These are phyloP conservation scores for Pholiota conissans DNA, from an alignment of 768 basidiomycete species.

Conservation along the genomic window DNA sequence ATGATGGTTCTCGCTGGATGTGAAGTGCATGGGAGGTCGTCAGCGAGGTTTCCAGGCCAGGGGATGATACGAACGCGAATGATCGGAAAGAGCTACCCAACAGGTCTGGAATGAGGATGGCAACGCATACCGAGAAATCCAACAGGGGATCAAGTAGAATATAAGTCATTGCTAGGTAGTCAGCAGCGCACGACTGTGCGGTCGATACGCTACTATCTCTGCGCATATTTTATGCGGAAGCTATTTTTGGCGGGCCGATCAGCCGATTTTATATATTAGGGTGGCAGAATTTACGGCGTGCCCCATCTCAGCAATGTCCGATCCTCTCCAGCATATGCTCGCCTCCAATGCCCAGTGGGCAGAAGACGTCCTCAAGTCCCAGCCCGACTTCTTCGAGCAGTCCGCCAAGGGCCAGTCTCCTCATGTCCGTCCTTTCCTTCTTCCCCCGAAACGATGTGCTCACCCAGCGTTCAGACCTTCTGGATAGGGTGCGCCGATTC, in stretches of 20 bases:
- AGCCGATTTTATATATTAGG: slow-evolving; percentile 1
- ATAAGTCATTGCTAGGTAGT: background rate
- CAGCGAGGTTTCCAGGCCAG: background rate
- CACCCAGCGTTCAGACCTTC: slow-evolving; percentile 49
- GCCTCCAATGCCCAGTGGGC: slow-evolving; percentile 72
- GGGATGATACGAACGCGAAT: background rate
- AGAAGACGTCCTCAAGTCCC: slow-evolving; percentile 46
- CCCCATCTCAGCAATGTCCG: slow-evolving; percentile 5
- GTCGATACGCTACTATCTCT: too few species aligned
- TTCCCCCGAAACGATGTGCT: slow-evolving; percentile 1
- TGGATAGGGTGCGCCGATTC: slow-evolving; percentile 89
- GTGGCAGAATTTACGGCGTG: background rate
- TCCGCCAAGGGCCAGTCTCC: slow-evolving; percentile 66
- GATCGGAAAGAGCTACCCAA: background rate
- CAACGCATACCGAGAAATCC: too few species aligned
- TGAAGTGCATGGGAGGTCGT: background rate
- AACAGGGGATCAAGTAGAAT: background rate
- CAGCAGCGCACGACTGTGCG: background rate
- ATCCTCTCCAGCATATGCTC: slow-evolving; percentile 32
- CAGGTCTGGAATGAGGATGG: too few species aligned
- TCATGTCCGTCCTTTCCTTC: slow-evolving; percentile 45
- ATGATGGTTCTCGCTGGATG: background rate
- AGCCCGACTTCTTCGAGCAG: slow-evolving; percentile 65
- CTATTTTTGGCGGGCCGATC: slow-evolving; percentile 1
- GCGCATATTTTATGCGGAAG: background rate